Conservation (phyloP, 108 stramenopile genomes). For the Fistulifera solaris region DNA sequence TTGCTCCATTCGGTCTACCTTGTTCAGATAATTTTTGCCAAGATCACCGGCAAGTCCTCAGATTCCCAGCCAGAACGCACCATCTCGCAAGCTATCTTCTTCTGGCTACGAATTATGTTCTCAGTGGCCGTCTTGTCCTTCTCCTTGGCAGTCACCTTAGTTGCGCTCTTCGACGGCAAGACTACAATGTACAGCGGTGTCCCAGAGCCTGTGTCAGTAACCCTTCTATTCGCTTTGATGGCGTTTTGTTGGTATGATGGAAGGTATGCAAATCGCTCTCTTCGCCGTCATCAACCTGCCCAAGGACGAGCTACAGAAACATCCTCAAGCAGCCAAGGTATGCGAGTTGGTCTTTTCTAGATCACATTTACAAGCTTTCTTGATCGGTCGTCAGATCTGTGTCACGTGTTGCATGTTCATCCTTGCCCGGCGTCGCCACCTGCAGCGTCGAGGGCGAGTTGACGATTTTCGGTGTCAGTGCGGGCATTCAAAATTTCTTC, state of each 20-base stretch:
- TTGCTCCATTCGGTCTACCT: slow-evolving; percentile 51
- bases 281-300: slow-evolving; percentile 49
- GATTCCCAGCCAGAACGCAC: slow-evolving; percentile 5
- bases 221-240: slow-evolving; percentile 35
- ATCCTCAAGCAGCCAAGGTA: slow-evolving; percentile 17
- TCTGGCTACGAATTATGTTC: slow-evolving; percentile 43
- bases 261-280: slow-evolving; percentile 55
- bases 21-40: slow-evolving; percentile 31
- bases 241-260: slow-evolving; percentile 41
- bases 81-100: slow-evolving; percentile 19
- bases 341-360: slow-evolving; percentile 29
- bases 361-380: slow-evolving; percentile 29
- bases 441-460: slow-evolving; percentile 18
- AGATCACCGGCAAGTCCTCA: slow-evolving; percentile 4
- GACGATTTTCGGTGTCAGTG: slow-evolving; percentile 38
- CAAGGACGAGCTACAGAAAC: slow-evolving; percentile 12
- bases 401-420: slow-evolving; percentile 44
- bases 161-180: slow-evolving; percentile 25
- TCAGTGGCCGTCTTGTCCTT: slow-evolving; percentile 32
- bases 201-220: slow-evolving; percentile 20
- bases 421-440: slow-evolving; percentile 38
- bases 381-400: slow-evolving; percentile 49
- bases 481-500: slow-evolving; percentile 38
- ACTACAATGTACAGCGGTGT: slow-evolving; percentile 34
- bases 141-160: slow-evolving; percentile 42